Conservation (phyloP, 192 early-diverging fungal genomes). For the Mortierella antarctica region DNA sequence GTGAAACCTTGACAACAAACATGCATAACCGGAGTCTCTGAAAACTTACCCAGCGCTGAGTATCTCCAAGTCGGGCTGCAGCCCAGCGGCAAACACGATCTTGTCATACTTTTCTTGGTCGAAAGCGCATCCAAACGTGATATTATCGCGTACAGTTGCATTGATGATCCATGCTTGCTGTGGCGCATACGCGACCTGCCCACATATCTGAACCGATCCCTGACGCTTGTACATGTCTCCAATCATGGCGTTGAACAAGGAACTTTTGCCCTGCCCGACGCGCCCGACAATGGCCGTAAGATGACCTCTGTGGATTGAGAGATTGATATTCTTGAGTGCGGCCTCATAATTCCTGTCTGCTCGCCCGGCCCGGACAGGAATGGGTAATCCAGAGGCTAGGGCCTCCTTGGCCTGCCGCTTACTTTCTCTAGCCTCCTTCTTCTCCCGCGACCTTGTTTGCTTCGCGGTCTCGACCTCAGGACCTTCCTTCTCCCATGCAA, state of each 20-base stretch:
- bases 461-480: constrained; percentile 10
- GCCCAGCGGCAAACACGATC: not conserved
- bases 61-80: constrained; percentile 36
- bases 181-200: constrained; percentile 71
- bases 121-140: constrained; percentile 78
- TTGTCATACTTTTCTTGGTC: constrained; percentile 68
- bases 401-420: no score
- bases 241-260: constrained; percentile 61
- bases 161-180: constrained; percentile 50
- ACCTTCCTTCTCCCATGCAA: constrained; percentile 26
- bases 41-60: constrained; percentile 25
- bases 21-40: no score
- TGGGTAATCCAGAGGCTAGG: not conserved
- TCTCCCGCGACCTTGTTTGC: not conserved
- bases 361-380: not conserved
- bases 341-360: not conserved
- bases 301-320: constrained; percentile 37
- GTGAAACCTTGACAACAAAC: no score
- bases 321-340: constrained; percentile 38
- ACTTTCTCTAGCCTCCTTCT: no score
- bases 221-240: constrained; percentile 85
- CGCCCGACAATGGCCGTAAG: constrained; percentile 37
- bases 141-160: constrained; percentile 73
- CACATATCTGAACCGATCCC: constrained; percentile 72
- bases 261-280: constrained; percentile 66